Conservation (phyloP, 2,329 filamentous ascomycete genomes). For the Sporothrix euskadiensis region DNA sequence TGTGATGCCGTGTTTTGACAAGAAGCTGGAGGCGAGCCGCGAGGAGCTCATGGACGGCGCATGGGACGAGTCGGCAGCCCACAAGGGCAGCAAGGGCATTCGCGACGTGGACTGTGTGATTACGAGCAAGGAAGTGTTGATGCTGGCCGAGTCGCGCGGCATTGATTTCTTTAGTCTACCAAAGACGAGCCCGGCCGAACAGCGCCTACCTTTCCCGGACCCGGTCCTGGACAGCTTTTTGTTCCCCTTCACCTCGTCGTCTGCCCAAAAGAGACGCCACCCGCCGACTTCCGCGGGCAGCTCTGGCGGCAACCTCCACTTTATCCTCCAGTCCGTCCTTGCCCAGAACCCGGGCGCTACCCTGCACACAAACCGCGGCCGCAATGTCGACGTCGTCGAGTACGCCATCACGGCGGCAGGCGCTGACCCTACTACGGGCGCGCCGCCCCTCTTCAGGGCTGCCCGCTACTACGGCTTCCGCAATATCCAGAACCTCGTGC, state of each 20-base stretch:
- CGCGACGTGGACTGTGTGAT: slow-evolving; percentile 98
- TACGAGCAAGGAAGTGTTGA: slow-evolving; percentile 90
- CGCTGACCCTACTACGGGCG: slow-evolving; percentile 40
- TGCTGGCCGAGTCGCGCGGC: slow-evolving; percentile 77
- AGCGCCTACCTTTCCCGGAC: slow-evolving; percentile 67
- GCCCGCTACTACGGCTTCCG: slow-evolving; percentile 96
- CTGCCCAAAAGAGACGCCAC: slow-evolving; percentile 41
- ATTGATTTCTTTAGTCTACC: slow-evolving; percentile 75
- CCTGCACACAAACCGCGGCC: slow-evolving; percentile 71
- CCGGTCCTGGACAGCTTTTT: slow-evolving; percentile 68
- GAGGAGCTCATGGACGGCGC: slow-evolving; percentile 82
- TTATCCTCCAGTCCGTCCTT: slow-evolving; percentile 75
- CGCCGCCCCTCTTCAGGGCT: slow-evolving; percentile 67
- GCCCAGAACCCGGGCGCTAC: slow-evolving; percentile 68
- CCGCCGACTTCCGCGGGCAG: slow-evolving; percentile 65
- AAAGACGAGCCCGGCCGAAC: slow-evolving; percentile 44
- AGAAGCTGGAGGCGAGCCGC: slow-evolving; percentile 94
- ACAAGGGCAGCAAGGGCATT: slow-evolving; percentile 56
- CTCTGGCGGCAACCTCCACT: slow-evolving; percentile 85
- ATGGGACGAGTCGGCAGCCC: slow-evolving; percentile 68
- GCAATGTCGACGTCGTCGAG: slow-evolving; percentile 89
- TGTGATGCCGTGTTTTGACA: slow-evolving; percentile 98
- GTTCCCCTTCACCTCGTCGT: slow-evolving; percentile 52
- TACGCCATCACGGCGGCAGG: slow-evolving; percentile 64
- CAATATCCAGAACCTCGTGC: slow-evolving; percentile 96